Conservation (phyloP, 352 stramenopile genomes). For the Thalassiosira exigua region DNA sequence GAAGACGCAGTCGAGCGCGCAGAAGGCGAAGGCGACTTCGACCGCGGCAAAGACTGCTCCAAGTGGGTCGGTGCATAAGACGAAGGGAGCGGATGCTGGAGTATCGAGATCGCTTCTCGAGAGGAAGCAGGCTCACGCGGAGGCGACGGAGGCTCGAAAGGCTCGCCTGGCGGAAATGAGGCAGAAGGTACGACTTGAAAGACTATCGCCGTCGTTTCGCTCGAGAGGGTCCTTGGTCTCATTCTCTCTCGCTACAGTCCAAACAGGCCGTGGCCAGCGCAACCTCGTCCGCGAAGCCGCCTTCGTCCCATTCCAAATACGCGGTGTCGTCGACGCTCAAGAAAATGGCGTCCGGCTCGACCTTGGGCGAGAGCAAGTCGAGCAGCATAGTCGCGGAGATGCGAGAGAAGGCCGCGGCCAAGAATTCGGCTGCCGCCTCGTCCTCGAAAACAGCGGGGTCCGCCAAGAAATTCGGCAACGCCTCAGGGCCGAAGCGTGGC, state of each 20-base stretch:
- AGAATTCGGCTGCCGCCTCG: neutral
- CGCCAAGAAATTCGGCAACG: neutral
- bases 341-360: constrained; percentile 30
- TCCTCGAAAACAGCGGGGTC: constrained; percentile 3
- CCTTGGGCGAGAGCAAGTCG: constrained; percentile 20
- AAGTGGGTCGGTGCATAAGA: constrained; percentile 8
- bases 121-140: constrained; percentile 46
- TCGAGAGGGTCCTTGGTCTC: neutral
- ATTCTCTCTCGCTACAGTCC: constrained; percentile 2
- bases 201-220: neutral
- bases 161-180: constrained; percentile 68
- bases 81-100: constrained; percentile 18
- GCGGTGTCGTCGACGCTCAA: constrained; percentile 22
- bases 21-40: constrained; percentile 17
- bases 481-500: constrained; percentile 1
- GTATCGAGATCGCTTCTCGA: constrained; percentile 34
- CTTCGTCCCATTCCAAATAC: constrained; percentile 27
- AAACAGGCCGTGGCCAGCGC: constrained; percentile 15
- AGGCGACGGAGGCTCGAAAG: constrained; percentile 51
- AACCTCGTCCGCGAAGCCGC: constrained; percentile 28
- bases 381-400: constrained; percentile 62
- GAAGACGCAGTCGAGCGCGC: constrained; percentile 2
- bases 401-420: constrained; percentile 67
- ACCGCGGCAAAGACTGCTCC: constrained; percentile 17
- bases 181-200: constrained; percentile 59